Base-by-base conservation (phyloP, 148 eudicot species). In the Silene uniflora region DNA sequence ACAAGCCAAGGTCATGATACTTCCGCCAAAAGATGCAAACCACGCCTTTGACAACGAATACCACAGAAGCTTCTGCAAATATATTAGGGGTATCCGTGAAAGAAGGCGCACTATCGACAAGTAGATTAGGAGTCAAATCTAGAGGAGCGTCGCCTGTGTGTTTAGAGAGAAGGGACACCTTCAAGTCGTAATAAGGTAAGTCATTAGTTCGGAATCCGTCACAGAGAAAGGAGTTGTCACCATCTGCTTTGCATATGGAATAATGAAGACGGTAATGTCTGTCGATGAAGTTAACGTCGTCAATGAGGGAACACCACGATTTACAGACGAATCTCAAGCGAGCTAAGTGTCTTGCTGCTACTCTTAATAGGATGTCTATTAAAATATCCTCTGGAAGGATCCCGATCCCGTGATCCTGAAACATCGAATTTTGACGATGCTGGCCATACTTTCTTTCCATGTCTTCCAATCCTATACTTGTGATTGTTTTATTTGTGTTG, bases 251-350 rank as follows among this genome's bases (percentile, higher is more conserved):
- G 22, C 18, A 8, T 13, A 70, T 27, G 52, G 62, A 72, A 77
- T n/a, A 49, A 47, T 71, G 80, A 71, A 49, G 14, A 8, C 54
- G 39, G 6, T 62, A 47, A 16, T 71, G 75, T 39, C 66, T 49
- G 35, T 27, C 52, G 44, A 71, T 32, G 62, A 77, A 77, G 63
- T 24, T 12, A 19, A 17, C 10, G 18, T 71, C 32, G 2, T 49
- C 42, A 11, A 71, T 77, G 17, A 71, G 58, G 63, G 71, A 13
- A 29, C 70, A 5, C 80, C 75, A 77, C 9, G 58, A 21, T 71
- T 77, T 76, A 67, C 78, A 18, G 6, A 76, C 78, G 42, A 73
- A 76, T 68, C 67, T 76, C 39, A 56, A 12, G 19, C 49, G 63
- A 23, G 46, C 4, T 10, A 77, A 62, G 19, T 77, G 69, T 77